Evolutionary conservation across 2,329 filamentous ascomycete species (phyloP).

Genomic region (Cordyceps cicadae): DNA sequence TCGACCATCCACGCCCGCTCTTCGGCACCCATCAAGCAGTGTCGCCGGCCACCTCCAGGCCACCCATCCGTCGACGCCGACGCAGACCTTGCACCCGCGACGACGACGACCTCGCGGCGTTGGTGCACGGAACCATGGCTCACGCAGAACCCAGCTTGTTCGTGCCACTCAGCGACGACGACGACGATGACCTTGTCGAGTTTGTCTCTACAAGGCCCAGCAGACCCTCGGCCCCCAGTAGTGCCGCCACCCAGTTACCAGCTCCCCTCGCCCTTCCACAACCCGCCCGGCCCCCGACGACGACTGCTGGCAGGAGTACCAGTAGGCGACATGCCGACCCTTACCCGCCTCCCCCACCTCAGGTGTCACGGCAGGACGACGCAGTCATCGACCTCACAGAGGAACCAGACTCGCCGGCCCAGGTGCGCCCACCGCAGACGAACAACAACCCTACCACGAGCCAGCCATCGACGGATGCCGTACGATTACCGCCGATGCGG

Average conservation of each 20-base stretch:
- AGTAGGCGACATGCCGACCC: slow-evolving; percentile 15
- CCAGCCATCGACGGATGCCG: background rate
- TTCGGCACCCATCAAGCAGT: background rate
- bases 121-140: background rate
- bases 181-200: slow-evolving; percentile 28
- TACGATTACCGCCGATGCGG: slow-evolving; percentile 2
- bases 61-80: background rate
- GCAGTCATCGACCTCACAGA: slow-evolving; percentile 42
- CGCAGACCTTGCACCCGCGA: background rate
- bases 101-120: background rate
- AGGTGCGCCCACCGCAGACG: slow-evolving; percentile 26
- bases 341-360: background rate
- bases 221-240: background rate
- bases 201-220: slow-evolving; percentile 16
- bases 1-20: background rate
- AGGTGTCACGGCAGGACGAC: slow-evolving; percentile 8
- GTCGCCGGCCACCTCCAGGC: background rate
- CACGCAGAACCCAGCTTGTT: background rate
- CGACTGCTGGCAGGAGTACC: background rate
- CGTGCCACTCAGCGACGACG: slow-evolving; percentile 12
- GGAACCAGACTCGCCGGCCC: slow-evolving; percentile 39
- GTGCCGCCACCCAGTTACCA: background rate
- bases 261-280: background rate
- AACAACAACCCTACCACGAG: background rate
- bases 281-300: background rate